Base-by-base conservation (phyloP, 1,284 basidiomycete species). In the Cutaneotrichosporon spelunceum region DNA sequence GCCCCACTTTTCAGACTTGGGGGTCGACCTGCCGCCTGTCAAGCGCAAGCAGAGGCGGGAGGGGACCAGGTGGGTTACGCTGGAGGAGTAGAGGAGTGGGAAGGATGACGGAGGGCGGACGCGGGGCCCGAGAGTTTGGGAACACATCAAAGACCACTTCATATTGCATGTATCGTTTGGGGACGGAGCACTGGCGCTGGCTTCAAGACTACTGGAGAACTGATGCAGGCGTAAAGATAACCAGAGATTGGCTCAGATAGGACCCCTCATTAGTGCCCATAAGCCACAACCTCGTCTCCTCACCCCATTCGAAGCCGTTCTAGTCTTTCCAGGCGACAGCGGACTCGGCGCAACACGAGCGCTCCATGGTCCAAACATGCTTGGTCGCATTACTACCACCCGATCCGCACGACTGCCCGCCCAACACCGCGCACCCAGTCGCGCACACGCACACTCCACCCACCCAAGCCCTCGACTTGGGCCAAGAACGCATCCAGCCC, bases 21-120 rank as follows among this genome's bases (percentile, higher is more conserved):
- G 86, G 23, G 91, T 93, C 85, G 90, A 94, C 75, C 78, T 96
- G 57, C 91, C 92, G 44, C 83, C 89, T 5, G 82, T 93, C 47
- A 87, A 86, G 75, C 75, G 79, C 65, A 78, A 70, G 62, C 81
- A 82, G 72, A 66, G 73, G 52, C 68, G 77, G 33, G 75, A 77
- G 24, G 77, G 76, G 9, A 77, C 78, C 4, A 67, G 79, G 39
- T 81, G 81, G 80, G 66, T 81, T 19, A 62, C 72, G 60, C 56
- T 72, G 1, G 75, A 74, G 29, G 73, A 61, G 71, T 68, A 60
- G 58, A n/a, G 2, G 45, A 10, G 9, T 45, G n/a, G 13, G 8
- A n/a, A n/a, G n/a, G n/a, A n/a, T n/a, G n/a, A n/a, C n/a, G n/a
- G n/a, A n/a, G n/a, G n/a, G n/a, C n/a, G n/a, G n/a, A n/a, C n/a